Evolutionary conservation across 176 grass and related monocot species (phyloP).

Genomic region (Carex myosuroides): DNA sequence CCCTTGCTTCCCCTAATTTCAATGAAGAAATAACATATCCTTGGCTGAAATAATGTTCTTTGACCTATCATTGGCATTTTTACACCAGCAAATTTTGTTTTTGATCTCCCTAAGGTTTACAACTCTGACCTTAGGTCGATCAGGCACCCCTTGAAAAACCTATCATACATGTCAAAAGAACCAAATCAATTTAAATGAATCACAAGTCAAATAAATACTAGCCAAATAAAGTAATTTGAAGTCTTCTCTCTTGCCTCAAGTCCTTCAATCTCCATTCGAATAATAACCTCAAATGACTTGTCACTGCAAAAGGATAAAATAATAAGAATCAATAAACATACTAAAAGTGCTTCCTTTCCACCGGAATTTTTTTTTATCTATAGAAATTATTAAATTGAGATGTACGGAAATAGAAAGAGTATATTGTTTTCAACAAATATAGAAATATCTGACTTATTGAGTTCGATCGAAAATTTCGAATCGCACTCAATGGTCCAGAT

Average conservation of each 20-base stretch:
- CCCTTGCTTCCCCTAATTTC: too few relatives aligned
- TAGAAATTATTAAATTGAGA: too few relatives aligned
- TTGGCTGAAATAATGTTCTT: slow-evolving; percentile 72
- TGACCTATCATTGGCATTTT: slow-evolving; percentile 55
- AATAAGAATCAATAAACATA: not conserved
- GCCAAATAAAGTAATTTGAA: not conserved
- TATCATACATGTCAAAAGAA: slow-evolving; percentile 30
- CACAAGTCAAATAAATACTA: slow-evolving; percentile 24
- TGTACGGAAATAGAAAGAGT: too few relatives aligned
- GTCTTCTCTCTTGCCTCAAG: slow-evolving; percentile 47
- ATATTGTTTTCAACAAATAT: too few relatives aligned
- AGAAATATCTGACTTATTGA: too few relatives aligned
- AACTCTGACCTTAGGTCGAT: slow-evolving; percentile 74
- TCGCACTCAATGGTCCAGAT: too few relatives aligned
- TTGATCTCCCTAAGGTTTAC: slow-evolving; percentile 92
- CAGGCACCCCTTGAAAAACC: slow-evolving; percentile 80
- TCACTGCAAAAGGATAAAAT: slow-evolving; percentile 50
- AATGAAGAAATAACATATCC: slow-evolving; percentile 26
- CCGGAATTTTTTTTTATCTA: too few relatives aligned
- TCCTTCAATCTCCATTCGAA: slow-evolving; percentile 79
- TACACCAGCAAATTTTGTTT: slow-evolving; percentile 59
- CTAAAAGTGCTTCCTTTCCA: too few relatives aligned
- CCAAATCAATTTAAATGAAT: not conserved
- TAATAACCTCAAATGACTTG: slow-evolving; percentile 86
- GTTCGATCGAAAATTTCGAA: too few relatives aligned